Evolutionary conservation across 2,329 filamentous ascomycete genomes (phyloP).

Genomic region (Coniella lustricola): DNA sequence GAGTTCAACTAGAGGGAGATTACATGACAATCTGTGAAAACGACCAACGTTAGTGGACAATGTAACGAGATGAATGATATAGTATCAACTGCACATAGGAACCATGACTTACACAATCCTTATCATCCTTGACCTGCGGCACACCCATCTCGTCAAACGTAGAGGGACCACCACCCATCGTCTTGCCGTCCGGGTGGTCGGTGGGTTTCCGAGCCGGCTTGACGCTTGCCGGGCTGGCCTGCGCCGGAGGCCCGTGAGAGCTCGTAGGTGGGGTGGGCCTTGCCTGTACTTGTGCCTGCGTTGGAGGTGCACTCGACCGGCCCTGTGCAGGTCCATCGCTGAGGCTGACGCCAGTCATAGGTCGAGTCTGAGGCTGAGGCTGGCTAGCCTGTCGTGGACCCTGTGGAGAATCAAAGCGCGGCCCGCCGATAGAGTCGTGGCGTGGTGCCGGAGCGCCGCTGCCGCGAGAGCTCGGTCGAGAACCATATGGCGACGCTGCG

Average conservation of each 20-base stretch:
- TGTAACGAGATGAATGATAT: background rate
- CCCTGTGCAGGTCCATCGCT: constrained; percentile 19
- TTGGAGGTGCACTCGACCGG: constrained; percentile 30
- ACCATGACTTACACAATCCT: constrained; percentile 69
- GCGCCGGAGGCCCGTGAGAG: constrained; percentile 1
- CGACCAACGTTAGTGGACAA: too few relatives aligned
- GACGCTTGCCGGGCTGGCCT: constrained; percentile 11
- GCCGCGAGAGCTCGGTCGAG: constrained; percentile 9
- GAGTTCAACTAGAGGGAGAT: too few relatives aligned
- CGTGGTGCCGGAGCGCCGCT: constrained; percentile 3
- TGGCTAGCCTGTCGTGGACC: constrained; percentile 8
- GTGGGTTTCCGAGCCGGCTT: constrained; percentile 23
- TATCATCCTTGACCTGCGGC: constrained; percentile 72
- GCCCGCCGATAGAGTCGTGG: background rate
- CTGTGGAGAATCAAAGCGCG: constrained; percentile 1
- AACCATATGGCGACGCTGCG: constrained; percentile 21
- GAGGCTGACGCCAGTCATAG: constrained; percentile 5
- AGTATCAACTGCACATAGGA: background rate
- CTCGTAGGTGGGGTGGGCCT: constrained; percentile 16
- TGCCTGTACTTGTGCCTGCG: constrained; percentile 17
- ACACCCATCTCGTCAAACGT: constrained; percentile 99
- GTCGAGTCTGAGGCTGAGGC: constrained; percentile 5
- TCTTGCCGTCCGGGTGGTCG: constrained; percentile 28
- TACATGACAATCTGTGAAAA: too few relatives aligned
- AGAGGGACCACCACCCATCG: constrained; percentile 70